Evolutionary conservation across 1,284 basidiomycete genomes (phyloP).

Genomic region (Mycosarcoma maydis): DNA sequence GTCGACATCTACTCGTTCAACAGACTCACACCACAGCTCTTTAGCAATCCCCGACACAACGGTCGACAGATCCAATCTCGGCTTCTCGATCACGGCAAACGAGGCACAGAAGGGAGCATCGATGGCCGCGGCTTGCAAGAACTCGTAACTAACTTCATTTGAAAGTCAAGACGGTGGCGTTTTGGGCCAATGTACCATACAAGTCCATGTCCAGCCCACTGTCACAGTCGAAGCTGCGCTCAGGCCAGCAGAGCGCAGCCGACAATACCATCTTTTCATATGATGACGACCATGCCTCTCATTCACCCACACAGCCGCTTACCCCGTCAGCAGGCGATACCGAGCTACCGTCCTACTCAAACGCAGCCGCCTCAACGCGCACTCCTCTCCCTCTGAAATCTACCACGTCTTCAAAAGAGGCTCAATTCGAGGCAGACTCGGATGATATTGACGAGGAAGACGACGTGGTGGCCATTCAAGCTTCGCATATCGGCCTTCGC

Average conservation of each 20-base stretch:
- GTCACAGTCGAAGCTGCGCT: constrained; percentile 1
- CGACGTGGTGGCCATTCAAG: constrained; percentile 31
- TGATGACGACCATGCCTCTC: constrained; percentile 12
- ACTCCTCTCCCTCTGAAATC: constrained; percentile 52
- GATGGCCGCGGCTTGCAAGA: too few species aligned
- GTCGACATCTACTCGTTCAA: too few species aligned
- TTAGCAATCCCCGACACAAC: too few species aligned
- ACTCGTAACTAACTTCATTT: too few species aligned
- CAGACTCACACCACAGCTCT: too few species aligned
- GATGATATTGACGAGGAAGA: constrained; percentile 58
- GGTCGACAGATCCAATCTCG: too few species aligned
- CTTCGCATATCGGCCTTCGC: constrained; percentile 31
- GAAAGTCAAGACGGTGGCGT: too few species aligned
- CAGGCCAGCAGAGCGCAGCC: constrained; percentile 3
- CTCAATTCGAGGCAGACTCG: constrained; percentile 66
- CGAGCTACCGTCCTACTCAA: constrained; percentile 22
- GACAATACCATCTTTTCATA: constrained; percentile 14
- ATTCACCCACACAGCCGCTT: not conserved
- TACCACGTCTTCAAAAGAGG: constrained; percentile 63
- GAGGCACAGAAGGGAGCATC: too few species aligned
- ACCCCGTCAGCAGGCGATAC: not conserved
- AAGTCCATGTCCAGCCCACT: constrained; percentile 8
- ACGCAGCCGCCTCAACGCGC: constrained; percentile 7
- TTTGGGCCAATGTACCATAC: not conserved
- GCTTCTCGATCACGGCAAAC: too few species aligned